Conservation (phyloP, 768 basidiomycete genomes). For the Rubroboletus satanas region DNA sequence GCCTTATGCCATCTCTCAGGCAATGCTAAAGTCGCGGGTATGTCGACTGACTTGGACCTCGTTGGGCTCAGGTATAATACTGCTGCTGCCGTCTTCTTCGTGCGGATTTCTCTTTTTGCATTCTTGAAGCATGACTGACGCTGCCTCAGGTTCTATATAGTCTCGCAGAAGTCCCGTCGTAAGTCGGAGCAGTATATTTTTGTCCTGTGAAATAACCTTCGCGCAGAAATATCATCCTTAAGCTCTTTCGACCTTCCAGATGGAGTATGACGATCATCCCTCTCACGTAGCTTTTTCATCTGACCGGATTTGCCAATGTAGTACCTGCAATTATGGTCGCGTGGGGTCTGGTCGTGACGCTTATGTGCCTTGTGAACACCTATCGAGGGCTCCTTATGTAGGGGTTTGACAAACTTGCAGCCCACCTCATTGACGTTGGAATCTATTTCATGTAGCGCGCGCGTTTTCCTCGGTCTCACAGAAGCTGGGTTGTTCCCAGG, state of each 20-base stretch:
- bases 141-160: neutral
- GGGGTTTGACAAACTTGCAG: constrained; percentile 2
- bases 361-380: constrained; percentile 37
- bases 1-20: neutral
- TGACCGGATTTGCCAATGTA: constrained; percentile 22
- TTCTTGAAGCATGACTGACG: neutral
- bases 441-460: constrained; percentile 24
- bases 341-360: constrained; percentile 39
- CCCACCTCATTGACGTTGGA: neutral
- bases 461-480: constrained; percentile 44
- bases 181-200: neutral
- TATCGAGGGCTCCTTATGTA: constrained; percentile 31
- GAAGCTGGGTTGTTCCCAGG: constrained; percentile 46
- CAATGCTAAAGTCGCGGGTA: neutral
- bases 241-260: constrained; percentile 33
- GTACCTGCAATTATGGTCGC: constrained; percentile 38
- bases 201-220: neutral
- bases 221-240: constrained; percentile 36
- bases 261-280: constrained; percentile 29
- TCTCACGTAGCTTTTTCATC: neutral
- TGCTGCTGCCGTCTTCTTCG: neutral
- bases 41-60: neutral
- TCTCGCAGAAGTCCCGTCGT: constrained; percentile 1
- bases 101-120: neutral
- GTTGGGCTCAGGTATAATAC: neutral